Percentiles rank a stretch among this genome's conserved stretches.
These are phyloP conservation scores for Phellopilus nigrolimitatus DNA, from an alignment of 1,284 basidiomycete genomes.

Conservation along the genomic window DNA sequence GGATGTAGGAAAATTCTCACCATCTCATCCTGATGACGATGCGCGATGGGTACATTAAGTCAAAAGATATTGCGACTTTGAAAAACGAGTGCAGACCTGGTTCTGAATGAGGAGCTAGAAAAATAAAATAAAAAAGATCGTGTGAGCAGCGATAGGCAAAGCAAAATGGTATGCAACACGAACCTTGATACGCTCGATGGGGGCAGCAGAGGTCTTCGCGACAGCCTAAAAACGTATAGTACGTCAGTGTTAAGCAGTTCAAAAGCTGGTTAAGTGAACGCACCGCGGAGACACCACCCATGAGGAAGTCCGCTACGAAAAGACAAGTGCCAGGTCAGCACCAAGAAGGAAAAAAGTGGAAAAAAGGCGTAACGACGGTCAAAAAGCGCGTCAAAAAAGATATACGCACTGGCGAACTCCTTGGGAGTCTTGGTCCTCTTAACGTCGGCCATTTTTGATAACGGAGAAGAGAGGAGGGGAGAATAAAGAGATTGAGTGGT, in stretches of 20 bases:
- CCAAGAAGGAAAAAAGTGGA: conserved; percentile 19
- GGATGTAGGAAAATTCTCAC: conserved; percentile 34
- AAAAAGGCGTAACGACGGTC: conserved; percentile 21
- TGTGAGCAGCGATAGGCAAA: conserved; percentile 1
- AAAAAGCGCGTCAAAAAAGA: conserved; percentile 11
- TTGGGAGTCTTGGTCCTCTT: conserved; percentile 76
- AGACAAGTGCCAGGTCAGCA: conserved; percentile 35
- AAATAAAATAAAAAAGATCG: conserved; percentile 4
- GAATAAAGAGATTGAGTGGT: conserved; percentile 41
- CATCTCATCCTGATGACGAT: conserved; percentile 67
- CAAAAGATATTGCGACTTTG: neutral
- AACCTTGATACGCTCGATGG: conserved; percentile 95
- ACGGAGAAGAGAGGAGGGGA: conserved; percentile 32
- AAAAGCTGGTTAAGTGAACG: conserved; percentile 29
- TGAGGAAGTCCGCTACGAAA: conserved; percentile 76
- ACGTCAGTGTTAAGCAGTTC: conserved; percentile 20
- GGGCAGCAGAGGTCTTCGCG: conserved; percentile 95
- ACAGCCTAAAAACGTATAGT: conserved; percentile 60
- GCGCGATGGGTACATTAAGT: neutral
- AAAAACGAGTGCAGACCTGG: conserved; percentile 44
- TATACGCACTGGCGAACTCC: conserved; percentile 71
- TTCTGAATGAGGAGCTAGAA: conserved; percentile 87
- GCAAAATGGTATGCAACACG: conserved; percentile 15
- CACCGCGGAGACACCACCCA: conserved; percentile 90
- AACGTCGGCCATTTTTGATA: conserved; percentile 67